Percentiles rank a stretch among this genome's conserved stretches.
phyloP scores from a whole-genome alignment of 1,139 yeast genomes.

The Candida sp. region DNA sequence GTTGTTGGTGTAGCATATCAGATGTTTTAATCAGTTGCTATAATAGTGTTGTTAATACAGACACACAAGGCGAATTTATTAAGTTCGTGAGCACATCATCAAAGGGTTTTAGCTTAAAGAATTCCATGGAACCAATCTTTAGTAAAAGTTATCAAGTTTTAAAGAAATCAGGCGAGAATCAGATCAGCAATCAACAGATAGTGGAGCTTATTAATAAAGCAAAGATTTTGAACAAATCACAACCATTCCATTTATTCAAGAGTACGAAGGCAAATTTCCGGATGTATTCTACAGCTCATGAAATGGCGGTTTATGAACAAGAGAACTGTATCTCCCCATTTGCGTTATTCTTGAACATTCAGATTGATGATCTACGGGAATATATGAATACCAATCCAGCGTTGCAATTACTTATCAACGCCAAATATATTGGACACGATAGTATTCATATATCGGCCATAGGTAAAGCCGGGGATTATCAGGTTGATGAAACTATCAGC shows the following conservation, averaged over 20 bases:
- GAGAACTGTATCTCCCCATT: constrained; percentile 65
- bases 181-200: constrained; percentile 22
- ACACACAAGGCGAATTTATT: constrained; percentile 17
- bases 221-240: constrained; percentile 69
- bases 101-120: constrained; percentile 20
- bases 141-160: constrained; percentile 23
- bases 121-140: constrained; percentile 6
- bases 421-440: constrained; percentile 24
- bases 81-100: constrained; percentile 23
- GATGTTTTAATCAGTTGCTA: constrained; percentile 49
- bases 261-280: constrained; percentile 28
- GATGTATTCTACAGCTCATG: constrained; percentile 81
- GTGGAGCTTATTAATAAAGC: constrained; percentile 74
- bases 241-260: constrained; percentile 84
- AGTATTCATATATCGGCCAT: constrained; percentile 27
- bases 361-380: constrained; percentile 17
- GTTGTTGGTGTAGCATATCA: constrained; percentile 65
- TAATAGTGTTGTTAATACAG: constrained; percentile 19
- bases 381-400: constrained; percentile 23
- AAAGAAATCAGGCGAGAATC: constrained; percentile 5
- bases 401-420: constrained; percentile 24
- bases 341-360: constrained; percentile 59
- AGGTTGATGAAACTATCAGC: constrained; percentile 21
- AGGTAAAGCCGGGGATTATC: constrained; percentile 19
- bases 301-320: constrained; percentile 48